Evolutionary conservation across 139 green algal genomes (phyloP), one percentile per base, ranked within the genome.

Genomic region (Volvox reticuliferus): DNA sequence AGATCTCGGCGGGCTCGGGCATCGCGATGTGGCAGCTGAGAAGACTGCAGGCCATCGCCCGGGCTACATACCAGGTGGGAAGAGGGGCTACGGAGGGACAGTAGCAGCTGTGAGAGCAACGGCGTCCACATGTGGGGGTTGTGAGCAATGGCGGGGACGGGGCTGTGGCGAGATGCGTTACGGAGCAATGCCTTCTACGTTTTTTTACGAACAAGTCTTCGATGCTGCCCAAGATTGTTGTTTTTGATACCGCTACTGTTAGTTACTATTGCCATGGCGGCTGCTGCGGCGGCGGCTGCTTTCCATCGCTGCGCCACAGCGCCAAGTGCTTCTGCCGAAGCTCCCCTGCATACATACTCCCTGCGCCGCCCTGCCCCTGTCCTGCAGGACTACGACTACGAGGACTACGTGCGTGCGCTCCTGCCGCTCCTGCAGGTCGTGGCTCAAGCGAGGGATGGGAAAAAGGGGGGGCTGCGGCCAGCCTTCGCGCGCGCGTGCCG

Each of bases 351-450:
- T 69, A 69, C 19, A 19, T 19, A 17, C 62, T 73, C 65, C 21
- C 65, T 26, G 65, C 65, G 65, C 2, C 21, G 2, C 21, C 65
- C n/a, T 73, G 14, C 79, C 44, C 79, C 16, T 28, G 18, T 26
- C 81, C 20, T 24, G 9, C 85, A 90, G 86, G 86, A 90, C 73
- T 16, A 9, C 16, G 86, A 90, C 50, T 90, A 90, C 30, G 5
- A 0, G 20, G 50, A 62, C 12, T 44, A 90, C 50, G 86, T 76
- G 19, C 71, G 36, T 50, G 19, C 32, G 44, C 73, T 90, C 30
- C 73, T 90, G 86, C 86, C 86, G 73, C 73, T 90, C 3, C 86
- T 90, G 9, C n/a, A 82, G 69, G 85, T 89, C 26, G 44, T 5
- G 44, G 9, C 44, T 55, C 9, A 55, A 33, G 71, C 2, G 14